These are phyloP conservation scores for Iris macrosiphon DNA, from an alignment of 106 monocot genomes.

Conservation along the genomic window DNA sequence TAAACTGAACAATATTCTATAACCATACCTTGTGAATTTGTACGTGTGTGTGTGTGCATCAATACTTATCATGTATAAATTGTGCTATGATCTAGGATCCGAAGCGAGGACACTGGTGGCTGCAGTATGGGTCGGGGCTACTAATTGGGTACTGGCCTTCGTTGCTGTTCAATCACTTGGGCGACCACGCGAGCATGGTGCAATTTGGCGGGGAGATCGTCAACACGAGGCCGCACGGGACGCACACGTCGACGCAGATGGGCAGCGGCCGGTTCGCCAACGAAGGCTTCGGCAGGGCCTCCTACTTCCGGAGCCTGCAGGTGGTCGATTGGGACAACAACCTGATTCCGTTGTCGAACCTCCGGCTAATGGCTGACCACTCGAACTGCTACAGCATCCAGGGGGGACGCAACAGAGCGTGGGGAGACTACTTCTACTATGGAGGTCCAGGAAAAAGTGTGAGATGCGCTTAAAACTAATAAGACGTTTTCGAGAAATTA, in stretches of 20 bases:
- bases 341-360: constrained; percentile 21
- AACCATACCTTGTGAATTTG: too few relatives aligned
- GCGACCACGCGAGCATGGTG: constrained; percentile 58
- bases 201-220: constrained; percentile 87
- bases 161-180: constrained; percentile 56
- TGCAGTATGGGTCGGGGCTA: constrained; percentile 60
- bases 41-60: too few relatives aligned
- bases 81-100: constrained; percentile 79
- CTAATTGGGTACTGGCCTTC: constrained; percentile 89
- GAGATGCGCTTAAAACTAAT: constrained; percentile 49
- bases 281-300: constrained; percentile 39
- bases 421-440: constrained; percentile 68
- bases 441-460: constrained; percentile 55
- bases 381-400: constrained; percentile 42
- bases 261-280: constrained; percentile 58
- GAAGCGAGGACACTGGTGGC: constrained; percentile 84
- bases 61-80: too few relatives aligned
- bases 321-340: constrained; percentile 60
- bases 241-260: constrained; percentile 57
- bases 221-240: constrained; percentile 29
- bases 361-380: constrained; percentile 41
- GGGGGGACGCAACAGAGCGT: constrained; percentile 28
- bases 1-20: too few relatives aligned
- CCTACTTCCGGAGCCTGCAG: constrained; percentile 46
- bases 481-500: too few relatives aligned